These are phyloP conservation scores for Malassezia pachydermatis DNA, from an alignment of 1,284 basidiomycete species.

Conservation along the genomic window DNA sequence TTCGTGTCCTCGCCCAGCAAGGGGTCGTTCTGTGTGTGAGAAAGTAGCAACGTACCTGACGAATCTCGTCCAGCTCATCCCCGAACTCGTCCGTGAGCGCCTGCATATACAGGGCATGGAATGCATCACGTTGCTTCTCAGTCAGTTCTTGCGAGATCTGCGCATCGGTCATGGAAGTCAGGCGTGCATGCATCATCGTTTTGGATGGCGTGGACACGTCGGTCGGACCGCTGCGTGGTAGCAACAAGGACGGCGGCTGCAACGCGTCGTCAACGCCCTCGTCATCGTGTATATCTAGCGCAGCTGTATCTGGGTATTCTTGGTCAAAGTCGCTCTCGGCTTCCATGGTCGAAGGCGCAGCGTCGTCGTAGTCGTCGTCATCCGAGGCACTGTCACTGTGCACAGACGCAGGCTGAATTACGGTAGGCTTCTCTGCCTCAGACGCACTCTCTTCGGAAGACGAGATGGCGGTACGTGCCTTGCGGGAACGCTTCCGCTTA, in stretches of 20 bases:
- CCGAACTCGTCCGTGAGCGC: conserved; percentile 32
- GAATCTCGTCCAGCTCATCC: conserved; percentile 29
- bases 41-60: too few species aligned
- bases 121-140: conserved; percentile 18
- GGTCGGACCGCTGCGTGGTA: neutral
- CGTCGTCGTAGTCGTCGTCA: neutral
- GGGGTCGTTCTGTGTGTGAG: conserved; percentile 6
- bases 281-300: neutral
- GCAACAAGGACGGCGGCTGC: neutral
- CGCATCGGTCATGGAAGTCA: neutral
- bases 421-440: neutral
- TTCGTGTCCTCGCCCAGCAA: neutral
- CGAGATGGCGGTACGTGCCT: conserved; percentile 12
- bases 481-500: conserved; percentile 17
- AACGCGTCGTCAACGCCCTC: neutral
- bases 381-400: neutral
- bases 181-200: neutral
- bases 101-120: conserved; percentile 30
- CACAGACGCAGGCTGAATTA: neutral
- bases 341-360: neutral
- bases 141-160: conserved; percentile 3
- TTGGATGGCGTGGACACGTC: neutral
- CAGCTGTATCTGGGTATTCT: conserved; percentile 18
- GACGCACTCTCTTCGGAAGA: conserved; percentile 8
- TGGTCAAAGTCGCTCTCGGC: conserved; percentile 15